A percentile compares a stretch with the other conserved stretches of the same genome.
Evolutionary conservation across 164 flowering plant species (phyloP).

Genomic region (Santalum album): DNA sequence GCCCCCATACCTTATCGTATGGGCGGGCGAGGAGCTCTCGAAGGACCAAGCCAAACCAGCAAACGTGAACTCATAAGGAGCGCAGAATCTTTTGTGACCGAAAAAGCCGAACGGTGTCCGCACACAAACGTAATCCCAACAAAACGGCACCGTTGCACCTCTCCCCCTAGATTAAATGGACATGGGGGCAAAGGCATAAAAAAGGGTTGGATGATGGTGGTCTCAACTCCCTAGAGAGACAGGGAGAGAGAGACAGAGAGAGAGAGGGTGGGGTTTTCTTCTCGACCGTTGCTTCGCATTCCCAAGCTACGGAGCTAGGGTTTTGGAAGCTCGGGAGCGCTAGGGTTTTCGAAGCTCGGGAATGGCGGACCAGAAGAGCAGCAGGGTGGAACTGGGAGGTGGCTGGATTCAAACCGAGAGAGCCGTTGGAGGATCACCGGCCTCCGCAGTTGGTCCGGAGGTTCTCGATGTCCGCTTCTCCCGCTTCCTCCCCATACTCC

Average conservation of each 20-base stretch:
- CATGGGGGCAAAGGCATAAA: no score
- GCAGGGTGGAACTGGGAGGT: slow-evolving; percentile 96
- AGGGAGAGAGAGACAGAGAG: background rate
- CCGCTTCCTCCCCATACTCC: slow-evolving; percentile 28
- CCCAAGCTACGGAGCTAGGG: no score
- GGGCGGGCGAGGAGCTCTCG: no score
- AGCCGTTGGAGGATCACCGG: slow-evolving; percentile 31
- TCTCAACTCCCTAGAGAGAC: background rate
- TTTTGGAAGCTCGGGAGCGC: background rate
- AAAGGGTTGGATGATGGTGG: no score
- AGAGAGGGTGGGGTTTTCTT: background rate
- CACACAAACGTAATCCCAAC: no score
- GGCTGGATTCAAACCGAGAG: slow-evolving; percentile 76
- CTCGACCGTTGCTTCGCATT: background rate
- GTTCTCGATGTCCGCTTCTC: slow-evolving; percentile 59
- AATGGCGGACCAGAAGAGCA: slow-evolving; percentile 60
- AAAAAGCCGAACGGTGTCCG: no score
- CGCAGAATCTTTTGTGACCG: no score
- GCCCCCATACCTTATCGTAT: no score
- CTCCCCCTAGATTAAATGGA: no score
- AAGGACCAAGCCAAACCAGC: no score
- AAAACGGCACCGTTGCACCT: no score
- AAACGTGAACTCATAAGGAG: no score
- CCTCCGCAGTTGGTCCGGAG: slow-evolving; percentile 44
- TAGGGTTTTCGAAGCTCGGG: background rate